Percentiles rank a stretch among this genome's conserved stretches.
These are phyloP conservation scores for Agaricus sinodeliciosus DNA, from an alignment of 768 basidiomycete species.

Conservation along the genomic window DNA sequence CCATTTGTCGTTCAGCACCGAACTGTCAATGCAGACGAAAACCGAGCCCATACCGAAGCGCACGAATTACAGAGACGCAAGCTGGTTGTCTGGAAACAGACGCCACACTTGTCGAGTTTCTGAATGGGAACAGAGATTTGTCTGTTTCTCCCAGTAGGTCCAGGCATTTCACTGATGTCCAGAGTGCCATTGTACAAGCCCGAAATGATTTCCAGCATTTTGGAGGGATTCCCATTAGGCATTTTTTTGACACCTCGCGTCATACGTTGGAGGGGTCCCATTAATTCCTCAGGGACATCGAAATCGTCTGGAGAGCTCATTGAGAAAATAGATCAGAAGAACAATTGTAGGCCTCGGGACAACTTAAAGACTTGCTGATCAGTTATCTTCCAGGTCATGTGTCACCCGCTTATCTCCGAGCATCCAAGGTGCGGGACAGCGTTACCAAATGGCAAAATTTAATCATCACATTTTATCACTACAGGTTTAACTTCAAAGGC, in stretches of 20 bases:
- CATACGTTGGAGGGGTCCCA: not conserved
- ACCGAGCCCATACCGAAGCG: slow-evolving; percentile 6
- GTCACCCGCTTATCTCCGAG: no score
- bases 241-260: not conserved
- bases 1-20: not conserved
- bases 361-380: no score
- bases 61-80: slow-evolving; percentile 11
- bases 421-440: no score
- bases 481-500: no score
- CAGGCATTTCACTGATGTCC: not conserved
- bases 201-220: not conserved
- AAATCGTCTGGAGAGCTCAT: not conserved
- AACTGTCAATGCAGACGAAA: not conserved
- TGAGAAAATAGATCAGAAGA: not conserved
- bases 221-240: not conserved
- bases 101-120: slow-evolving; percentile 11
- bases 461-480: no score
- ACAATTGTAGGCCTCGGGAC: no score
- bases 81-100: slow-evolving; percentile 3
- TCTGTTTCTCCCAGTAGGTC: not conserved
- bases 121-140: slow-evolving; percentile 6
- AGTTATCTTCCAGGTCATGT: no score
- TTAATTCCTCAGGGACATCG: no score
- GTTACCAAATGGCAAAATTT: no score
- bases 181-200: not conserved